Evolutionary conservation across 352 stramenopile genomes (phyloP), one percentile per base, ranked within the genome.

Genomic region (Pythium phragmiticola): DNA sequence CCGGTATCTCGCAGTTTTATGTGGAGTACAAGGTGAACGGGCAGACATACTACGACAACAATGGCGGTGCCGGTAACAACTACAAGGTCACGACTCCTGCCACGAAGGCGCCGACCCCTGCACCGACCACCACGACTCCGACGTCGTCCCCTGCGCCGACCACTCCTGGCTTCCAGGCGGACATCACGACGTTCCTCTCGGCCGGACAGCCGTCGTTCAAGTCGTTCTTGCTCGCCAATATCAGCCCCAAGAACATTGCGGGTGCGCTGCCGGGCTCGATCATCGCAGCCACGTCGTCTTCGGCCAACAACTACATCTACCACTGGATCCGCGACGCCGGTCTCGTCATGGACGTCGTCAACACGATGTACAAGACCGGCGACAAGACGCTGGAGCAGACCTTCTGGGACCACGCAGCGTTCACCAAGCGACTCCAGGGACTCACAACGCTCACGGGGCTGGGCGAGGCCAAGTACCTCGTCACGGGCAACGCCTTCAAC

Each of bases 401-500:
- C 11, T 65, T 70, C 56, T 70, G 63, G 63, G 63, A 70, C 57
- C 63, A 70, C 51, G 63, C 57, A 34, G 48, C 63, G 11, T 70
- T 70, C 63, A 70, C 56, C 49, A 70, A 70, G 63, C 55, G 51
- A 33, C 39, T 70, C 30, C 63, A 70, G 42, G 55, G 56, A 9
- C 48, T 65, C 16, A 60, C 56, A 7, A 70, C 63, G n/a, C 42
- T 65, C 3, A 65, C 48, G 13, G 57, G 56, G 5, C 50, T 65
- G 4, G 66, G 66, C 26, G 66, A 72, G 45, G 66, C 66, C 54
- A 72, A 72, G 66, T 72, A 72, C 60, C 61, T 65, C 33, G 66
- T 72, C 33, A 55, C 30, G 14, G 66, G 60, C 46, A 62, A 46
- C 14, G 60, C 66, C 13, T 72, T 72, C 55, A 69, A 56, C 46